Percentiles rank a stretch among this genome's conserved stretches.
phyloP scores from a whole-genome alignment of 345 rosid genomes.

The Boechera stricta region DNA sequence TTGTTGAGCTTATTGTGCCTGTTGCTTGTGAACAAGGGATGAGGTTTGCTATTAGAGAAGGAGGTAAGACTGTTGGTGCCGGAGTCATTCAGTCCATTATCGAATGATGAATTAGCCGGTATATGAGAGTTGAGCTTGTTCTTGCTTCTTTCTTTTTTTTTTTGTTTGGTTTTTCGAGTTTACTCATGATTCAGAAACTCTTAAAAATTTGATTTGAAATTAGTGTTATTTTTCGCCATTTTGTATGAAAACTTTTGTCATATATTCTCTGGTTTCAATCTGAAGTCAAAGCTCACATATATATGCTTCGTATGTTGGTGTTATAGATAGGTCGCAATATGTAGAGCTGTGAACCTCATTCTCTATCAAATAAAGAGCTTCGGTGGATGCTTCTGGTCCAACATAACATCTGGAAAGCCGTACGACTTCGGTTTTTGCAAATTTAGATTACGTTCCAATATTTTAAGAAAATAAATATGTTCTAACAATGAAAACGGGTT shows the following conservation, averaged over 20 bases:
- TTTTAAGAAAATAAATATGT: background rate
- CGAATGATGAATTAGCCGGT: slow-evolving; percentile 41
- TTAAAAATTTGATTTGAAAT: slow-evolving; percentile 15
- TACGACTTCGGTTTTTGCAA: background rate
- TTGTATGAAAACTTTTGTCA: slow-evolving; percentile 19
- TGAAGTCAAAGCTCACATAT: background rate
- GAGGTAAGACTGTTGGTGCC: slow-evolving; percentile 92
- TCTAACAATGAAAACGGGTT: background rate
- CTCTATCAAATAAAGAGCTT: no score
- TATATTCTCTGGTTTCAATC: slow-evolving; percentile 22
- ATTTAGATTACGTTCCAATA: background rate
- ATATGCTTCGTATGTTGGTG: background rate
- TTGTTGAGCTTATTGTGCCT: slow-evolving; percentile 85
- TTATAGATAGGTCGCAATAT: background rate
- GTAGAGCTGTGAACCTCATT: background rate
- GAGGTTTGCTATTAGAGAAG: slow-evolving; percentile 96
- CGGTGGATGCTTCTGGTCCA: background rate
- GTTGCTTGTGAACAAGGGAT: slow-evolving; percentile 93
- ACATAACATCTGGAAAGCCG: background rate
- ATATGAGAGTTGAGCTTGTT: background rate
- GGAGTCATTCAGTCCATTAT: slow-evolving; percentile 87
- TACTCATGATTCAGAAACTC: slow-evolving; percentile 9
- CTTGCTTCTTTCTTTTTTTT: background rate
- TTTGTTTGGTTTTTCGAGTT: background rate
- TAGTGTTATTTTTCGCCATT: slow-evolving; percentile 24